Evolutionary conservation across 108 stramenopile genomes (phyloP).

Genomic region (Cyclotella atomus): DNA sequence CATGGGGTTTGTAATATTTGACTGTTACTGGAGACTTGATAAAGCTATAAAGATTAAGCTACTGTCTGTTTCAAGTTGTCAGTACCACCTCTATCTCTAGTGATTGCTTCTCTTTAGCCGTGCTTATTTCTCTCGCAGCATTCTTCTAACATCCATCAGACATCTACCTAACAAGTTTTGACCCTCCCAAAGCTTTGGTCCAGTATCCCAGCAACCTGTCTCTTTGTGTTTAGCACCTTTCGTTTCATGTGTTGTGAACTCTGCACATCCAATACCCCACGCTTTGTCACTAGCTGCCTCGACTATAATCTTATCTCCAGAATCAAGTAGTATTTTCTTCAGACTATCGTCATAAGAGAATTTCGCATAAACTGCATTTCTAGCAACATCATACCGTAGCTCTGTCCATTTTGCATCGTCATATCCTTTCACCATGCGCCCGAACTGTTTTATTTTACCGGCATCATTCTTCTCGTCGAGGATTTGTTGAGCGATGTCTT

Average conservation of each 20-base stretch:
- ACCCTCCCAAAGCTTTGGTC: slow-evolving; percentile 30
- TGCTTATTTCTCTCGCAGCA: not conserved
- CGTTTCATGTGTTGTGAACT: slow-evolving; percentile 20
- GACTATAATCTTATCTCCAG: slow-evolving; percentile 28
- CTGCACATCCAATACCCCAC: slow-evolving; percentile 37
- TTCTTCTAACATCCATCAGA: slow-evolving; percentile 40
- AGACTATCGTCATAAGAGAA: slow-evolving; percentile 22
- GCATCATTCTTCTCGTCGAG: slow-evolving; percentile 29
- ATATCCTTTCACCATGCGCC: slow-evolving; percentile 33
- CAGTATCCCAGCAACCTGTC: slow-evolving; percentile 31
- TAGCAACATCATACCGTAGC: slow-evolving; percentile 28
- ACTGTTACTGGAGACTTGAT: not conserved
- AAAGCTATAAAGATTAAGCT: not conserved
- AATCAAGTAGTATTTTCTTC: slow-evolving; percentile 30
- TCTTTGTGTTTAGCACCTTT: slow-evolving; percentile 40
- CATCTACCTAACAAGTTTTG: slow-evolving; percentile 40
- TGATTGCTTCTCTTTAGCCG: not conserved
- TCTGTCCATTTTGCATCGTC: slow-evolving; percentile 38
- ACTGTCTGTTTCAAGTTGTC: no score
- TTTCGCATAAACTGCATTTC: slow-evolving; percentile 40
- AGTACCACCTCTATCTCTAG: no score
- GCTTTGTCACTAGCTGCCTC: slow-evolving; percentile 39
- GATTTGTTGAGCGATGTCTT: slow-evolving; percentile 23
- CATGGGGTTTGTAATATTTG: not conserved
- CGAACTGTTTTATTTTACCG: slow-evolving; percentile 25